Evolutionary conservation across 106 monocot genomes (phyloP), one percentile per base, ranked within the genome.

Genomic region (Amphibolis antarctica): DNA sequence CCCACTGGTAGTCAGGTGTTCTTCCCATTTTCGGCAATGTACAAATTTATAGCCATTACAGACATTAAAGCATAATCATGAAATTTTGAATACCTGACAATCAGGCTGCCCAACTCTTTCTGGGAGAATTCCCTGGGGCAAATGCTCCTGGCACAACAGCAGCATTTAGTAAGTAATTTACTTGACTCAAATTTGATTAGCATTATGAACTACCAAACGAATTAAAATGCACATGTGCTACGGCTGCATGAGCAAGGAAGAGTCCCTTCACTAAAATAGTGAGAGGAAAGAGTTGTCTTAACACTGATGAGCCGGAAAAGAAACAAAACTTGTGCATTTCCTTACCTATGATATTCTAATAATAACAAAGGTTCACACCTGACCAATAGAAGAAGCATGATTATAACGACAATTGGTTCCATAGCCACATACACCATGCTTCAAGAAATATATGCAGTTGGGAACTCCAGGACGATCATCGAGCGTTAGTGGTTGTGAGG

Each of bases 101-200:
- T 90, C 90, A 70, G 86, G 86, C 44, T 90, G 85, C n/a, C 82
- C 90, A 53, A 76, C 81, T 79, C 84, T 72, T 67, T 83, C 81
- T 4, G 84, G 88, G 30, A 81, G 74, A 15, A 81, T 81, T 46
- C 56, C 81, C 21, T 22, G 71, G n/a, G 69, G 70, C 59, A 53
- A 72, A 65, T 26, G 21, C 25, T 59, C 83, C 88, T 88, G 62
- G 10, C 45, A 46, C 10, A 50, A 48, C 14, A 47, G 63, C 11
- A 63, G 15, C 22, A 63, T 19, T 61, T 61, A 21, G 31, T 5
- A 61, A 61, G 43, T n/a, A 4, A 42, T 22, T 20, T 15, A 61
- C 23, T 15, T 4, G 25, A 53, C 14, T 61, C 28, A n/a, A n/a
- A 20, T 5, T 42, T 44, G 14, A 1, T 10, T 14, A 50, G 50